Percentiles rank a stretch among this genome's conserved stretches.
Conservation (phyloP, 1,139 yeast genomes). For the Kazachstania sp. region DNA sequence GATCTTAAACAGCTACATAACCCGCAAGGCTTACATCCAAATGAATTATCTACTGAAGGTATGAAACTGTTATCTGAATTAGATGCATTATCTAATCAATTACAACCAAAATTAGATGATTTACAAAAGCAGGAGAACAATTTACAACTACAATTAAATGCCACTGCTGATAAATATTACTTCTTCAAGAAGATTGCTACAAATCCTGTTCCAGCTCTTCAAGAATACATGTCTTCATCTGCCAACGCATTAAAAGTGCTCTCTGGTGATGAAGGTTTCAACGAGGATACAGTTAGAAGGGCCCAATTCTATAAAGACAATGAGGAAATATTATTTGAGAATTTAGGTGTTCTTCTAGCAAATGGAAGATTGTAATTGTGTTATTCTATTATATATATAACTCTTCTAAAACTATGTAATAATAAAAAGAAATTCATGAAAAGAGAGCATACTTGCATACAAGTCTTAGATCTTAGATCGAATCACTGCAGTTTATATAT, state of each 20-base stretch:
- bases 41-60: slow-evolving; percentile 35
- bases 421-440: too few species aligned
- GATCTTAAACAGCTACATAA: not conserved
- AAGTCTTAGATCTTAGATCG: too few species aligned
- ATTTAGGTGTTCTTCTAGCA: slow-evolving; percentile 58
- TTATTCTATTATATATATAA: not conserved
- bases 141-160: slow-evolving; percentile 40
- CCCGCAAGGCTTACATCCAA: slow-evolving; percentile 4
- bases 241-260: slow-evolving; percentile 67
- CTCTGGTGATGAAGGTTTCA: slow-evolving; percentile 80
- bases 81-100: slow-evolving; percentile 46
- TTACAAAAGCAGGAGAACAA: slow-evolving; percentile 22
- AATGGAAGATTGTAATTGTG: slow-evolving; percentile 33
- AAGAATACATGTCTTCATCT: slow-evolving; percentile 67
- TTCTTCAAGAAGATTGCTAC: slow-evolving; percentile 68
- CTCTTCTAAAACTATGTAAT: too few species aligned
- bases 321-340: slow-evolving; percentile 60
- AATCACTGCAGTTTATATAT: too few species aligned
- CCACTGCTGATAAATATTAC: slow-evolving; percentile 52
- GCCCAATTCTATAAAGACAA: slow-evolving; percentile 68
- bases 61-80: slow-evolving; percentile 35
- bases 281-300: slow-evolving; percentile 82
- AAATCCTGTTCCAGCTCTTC: slow-evolving; percentile 69
- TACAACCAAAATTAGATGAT: slow-evolving; percentile 34
- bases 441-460: too few species aligned